Evolutionary conservation across 257 asterid genomes (phyloP).

Genomic region (Scutellaria minor): DNA sequence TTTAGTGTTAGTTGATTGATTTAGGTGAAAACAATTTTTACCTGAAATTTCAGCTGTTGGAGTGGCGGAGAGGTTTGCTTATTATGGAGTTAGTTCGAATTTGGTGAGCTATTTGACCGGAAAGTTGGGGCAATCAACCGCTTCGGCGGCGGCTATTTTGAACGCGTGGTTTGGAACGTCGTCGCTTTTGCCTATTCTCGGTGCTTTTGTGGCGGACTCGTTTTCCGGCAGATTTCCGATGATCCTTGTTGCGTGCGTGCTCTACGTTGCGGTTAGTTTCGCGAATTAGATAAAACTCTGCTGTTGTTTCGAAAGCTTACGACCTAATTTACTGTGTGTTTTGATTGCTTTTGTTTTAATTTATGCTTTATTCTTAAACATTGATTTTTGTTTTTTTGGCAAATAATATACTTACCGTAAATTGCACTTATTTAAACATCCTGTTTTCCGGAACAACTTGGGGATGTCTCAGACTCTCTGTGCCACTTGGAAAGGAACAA

Average conservation of each 20-base stretch:
- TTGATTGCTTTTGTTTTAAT: neutral
- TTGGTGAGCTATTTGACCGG: conserved; percentile 42
- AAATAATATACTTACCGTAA: neutral
- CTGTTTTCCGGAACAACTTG: conserved; percentile 3
- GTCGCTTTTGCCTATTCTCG: conserved; percentile 40
- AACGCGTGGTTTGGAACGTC: conserved; percentile 41
- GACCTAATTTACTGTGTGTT: neutral
- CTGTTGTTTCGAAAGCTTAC: neutral
- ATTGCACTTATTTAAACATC: neutral
- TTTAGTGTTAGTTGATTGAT: neutral
- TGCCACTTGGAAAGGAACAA: conserved; percentile 1
- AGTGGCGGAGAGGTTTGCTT: conserved; percentile 44
- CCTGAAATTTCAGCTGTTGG: conserved; percentile 25
- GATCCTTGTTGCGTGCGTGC: conserved; percentile 31
- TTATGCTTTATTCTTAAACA: too few relatives aligned
- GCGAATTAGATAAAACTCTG: neutral
- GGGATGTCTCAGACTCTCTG: neutral
- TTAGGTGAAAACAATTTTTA: neutral
- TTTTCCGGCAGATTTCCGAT: conserved; percentile 37
- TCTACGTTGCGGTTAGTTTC: conserved; percentile 36
- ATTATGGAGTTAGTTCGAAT: conserved; percentile 39
- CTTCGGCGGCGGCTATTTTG: conserved; percentile 39
- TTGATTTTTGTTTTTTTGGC: neutral
- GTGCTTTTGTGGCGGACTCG: conserved; percentile 43
- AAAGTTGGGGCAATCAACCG: conserved; percentile 37